phyloP scores from a whole-genome alignment of 2,329 filamentous ascomycete genomes.

The Falciphora oryzae region DNA sequence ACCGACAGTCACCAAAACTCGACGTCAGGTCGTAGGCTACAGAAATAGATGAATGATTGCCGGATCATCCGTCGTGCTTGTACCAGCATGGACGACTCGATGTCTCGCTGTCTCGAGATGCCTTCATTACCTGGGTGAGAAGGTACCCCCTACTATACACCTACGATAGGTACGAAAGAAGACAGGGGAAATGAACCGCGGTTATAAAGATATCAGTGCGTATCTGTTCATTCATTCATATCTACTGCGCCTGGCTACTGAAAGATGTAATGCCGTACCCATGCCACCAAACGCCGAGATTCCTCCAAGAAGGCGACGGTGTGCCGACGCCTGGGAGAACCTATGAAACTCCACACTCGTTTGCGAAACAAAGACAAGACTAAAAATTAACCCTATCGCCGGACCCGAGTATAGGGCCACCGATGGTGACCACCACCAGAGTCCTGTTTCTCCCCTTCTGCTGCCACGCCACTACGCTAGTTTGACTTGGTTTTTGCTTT shows the following conservation, averaged over 20 bases:
- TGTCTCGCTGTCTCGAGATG: background rate
- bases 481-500: background rate
- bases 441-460: background rate
- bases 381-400: background rate
- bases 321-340: background rate
- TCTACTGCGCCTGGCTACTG: background rate
- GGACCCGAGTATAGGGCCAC: background rate
- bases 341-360: background rate
- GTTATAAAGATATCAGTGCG: background rate
- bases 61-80: no score
- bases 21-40: background rate
- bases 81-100: no score
- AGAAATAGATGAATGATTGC: no score
- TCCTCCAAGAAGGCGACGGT: background rate
- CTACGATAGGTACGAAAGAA: no score
- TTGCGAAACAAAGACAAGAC: background rate
- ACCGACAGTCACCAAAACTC: background rate
- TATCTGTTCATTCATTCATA: background rate
- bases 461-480: background rate
- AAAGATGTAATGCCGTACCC: background rate
- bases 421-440: background rate
- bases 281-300: background rate
- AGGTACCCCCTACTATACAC: no score
- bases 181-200: background rate
- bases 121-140: no score